Evolutionary conservation across 306 rosid genomes (phyloP).

Genomic region (Vigna unguiculata): DNA sequence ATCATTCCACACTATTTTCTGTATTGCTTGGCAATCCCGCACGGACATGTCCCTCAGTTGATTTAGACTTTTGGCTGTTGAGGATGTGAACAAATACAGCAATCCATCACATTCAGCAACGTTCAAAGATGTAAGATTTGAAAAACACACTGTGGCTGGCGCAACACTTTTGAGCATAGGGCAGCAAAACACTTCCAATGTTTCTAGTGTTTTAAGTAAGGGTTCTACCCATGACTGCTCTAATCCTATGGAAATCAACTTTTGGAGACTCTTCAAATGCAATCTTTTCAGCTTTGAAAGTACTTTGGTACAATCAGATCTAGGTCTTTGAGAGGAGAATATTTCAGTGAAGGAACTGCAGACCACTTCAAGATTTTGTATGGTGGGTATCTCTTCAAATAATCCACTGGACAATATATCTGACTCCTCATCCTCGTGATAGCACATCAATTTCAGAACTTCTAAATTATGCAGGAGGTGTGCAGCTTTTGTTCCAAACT

Average conservation of each 20-base stretch:
- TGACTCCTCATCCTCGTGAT: conserved; percentile 6
- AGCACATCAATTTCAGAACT: background rate
- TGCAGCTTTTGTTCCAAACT: background rate
- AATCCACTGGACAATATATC: background rate
- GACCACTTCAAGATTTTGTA: background rate
- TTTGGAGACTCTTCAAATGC: background rate
- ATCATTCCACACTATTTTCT: background rate
- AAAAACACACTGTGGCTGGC: background rate
- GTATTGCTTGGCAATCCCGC: background rate
- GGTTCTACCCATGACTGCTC: conserved; percentile 33
- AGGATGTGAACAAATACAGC: background rate
- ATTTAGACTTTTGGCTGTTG: conserved; percentile 32
- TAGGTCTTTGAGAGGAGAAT: background rate
- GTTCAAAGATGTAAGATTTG: background rate
- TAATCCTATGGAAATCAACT: conserved; percentile 22
- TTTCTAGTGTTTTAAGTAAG: background rate
- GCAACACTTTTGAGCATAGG: background rate
- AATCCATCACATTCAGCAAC: conserved; percentile 1
- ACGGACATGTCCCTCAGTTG: background rate
- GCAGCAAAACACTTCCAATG: background rate
- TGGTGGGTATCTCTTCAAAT: background rate
- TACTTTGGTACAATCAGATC: background rate
- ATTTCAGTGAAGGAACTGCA: conserved; percentile 19
- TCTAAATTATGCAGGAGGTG: background rate
- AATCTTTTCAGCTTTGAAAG: background rate